Evolutionary conservation across 2,329 filamentous ascomycete genomes (phyloP), one percentile per base, ranked within the genome.

Genomic region (Botrytis porri): DNA sequence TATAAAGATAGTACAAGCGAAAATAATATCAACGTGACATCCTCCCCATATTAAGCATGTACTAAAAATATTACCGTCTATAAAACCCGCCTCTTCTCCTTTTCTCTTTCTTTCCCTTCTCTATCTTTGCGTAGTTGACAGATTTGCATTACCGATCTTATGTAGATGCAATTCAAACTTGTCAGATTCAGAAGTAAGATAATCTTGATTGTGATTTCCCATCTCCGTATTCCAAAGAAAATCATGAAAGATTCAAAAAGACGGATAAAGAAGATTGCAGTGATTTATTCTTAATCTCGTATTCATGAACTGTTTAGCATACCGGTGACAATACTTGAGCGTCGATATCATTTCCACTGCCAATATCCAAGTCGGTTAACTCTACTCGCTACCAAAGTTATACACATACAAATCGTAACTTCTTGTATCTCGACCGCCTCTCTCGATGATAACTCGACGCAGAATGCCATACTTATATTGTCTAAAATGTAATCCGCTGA

Each of bases 221-320:
- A 12, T n/a, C n/a, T 51, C 25, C 48, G 8, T 25, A 14, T n/a
- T n/a, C 10, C 48, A 14, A 10, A 14, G 25, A n/a, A n/a, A 51
- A 51, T 10, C 1, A 51, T 51, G 4, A 4, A 10, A 4, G 25
- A 51, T 5, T 25, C 4, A n/a, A n/a, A 16, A 51, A 14, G 25
- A n/a, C 25, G 10, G 6, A 51, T 12, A 5, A n/a, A 51, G 48
- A 2, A n/a, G 1, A 5, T 51, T 51, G 48, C 5, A 14, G 25
- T n/a, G 22, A 3, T n/a, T 51, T 0, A 51, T n/a, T n/a, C 25
- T 6, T n/a, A n/a, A 6, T 5, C 25, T n/a, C 4, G 4, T 51
- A 8, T 51, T n/a, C 25, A 51, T 51, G 0, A 25, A 25, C 0
- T 51, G 22, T 25, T 10, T 48, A 25, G 2, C 8, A 48, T 4